Conservation (phyloP, 2,329 filamentous ascomycete species). For the Claviceps spartinae region DNA sequence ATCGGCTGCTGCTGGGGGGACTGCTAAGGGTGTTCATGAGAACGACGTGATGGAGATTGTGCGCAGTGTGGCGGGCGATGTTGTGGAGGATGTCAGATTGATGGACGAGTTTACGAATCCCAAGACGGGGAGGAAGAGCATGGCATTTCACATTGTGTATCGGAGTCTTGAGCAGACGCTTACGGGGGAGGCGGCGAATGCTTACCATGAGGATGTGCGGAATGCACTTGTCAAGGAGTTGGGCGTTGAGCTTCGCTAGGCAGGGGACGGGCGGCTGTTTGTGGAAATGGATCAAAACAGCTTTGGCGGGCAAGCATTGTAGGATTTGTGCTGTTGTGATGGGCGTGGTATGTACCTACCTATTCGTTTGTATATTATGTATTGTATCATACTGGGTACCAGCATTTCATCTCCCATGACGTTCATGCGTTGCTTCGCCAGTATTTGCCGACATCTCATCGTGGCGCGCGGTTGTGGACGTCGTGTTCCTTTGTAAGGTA, state of each 20-base stretch:
- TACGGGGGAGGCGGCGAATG: conserved; percentile 69
- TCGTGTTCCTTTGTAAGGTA: no score
- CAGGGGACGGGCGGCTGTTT: background rate
- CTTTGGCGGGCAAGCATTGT: no score
- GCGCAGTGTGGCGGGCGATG: conserved; percentile 65
- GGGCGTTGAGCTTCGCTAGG: conserved; percentile 50
- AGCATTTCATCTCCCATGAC: no score
- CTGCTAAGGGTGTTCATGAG: conserved; percentile 53
- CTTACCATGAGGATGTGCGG: conserved; percentile 56
- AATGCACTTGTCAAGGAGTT: conserved; percentile 52
- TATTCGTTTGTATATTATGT: no score
- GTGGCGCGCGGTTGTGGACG: no score
- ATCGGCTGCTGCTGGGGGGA: conserved; percentile 34
- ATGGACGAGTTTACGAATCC: conserved; percentile 84
- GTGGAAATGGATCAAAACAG: background rate
- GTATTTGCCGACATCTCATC: no score
- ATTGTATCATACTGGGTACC: no score
- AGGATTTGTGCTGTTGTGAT: no score
- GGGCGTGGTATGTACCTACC: no score
- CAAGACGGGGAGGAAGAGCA: conserved; percentile 65
- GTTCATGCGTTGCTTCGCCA: no score
- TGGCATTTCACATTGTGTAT: conserved; percentile 91
- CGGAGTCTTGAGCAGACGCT: conserved; percentile 82
- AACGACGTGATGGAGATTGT: conserved; percentile 98
- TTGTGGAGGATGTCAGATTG: conserved; percentile 75